Conservation (phyloP, 441 rosid species). For the Populus hybrid region DNA sequence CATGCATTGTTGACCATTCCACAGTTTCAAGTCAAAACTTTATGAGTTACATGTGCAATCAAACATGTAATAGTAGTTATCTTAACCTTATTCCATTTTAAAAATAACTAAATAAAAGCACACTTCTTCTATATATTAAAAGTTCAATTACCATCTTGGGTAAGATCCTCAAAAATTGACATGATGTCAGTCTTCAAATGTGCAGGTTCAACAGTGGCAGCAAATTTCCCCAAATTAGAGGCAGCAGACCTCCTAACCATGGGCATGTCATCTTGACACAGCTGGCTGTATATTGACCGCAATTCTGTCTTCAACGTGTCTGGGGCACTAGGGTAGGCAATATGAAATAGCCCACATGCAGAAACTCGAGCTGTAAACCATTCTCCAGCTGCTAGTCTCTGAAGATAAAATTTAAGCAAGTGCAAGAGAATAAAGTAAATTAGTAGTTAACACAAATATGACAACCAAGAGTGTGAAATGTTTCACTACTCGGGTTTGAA, state of each 20-base stretch:
- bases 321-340: slow-evolving; percentile 80
- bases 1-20: not conserved
- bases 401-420: slow-evolving; percentile 18
- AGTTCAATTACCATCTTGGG: slow-evolving; percentile 76
- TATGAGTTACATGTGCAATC: not conserved
- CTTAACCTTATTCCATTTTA: not conserved
- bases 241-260: slow-evolving; percentile 99
- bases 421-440: not conserved
- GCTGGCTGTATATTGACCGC: slow-evolving; percentile 60
- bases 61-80: not conserved
- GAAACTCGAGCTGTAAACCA: slow-evolving; percentile 99
- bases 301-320: slow-evolving; percentile 74
- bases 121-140: not conserved
- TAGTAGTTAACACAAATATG: not conserved
- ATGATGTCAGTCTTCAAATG: slow-evolving; percentile 78
- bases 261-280: slow-evolving; percentile 98
- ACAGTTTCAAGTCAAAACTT: not conserved
- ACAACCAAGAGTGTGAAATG: not conserved
- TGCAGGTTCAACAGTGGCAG: slow-evolving; percentile 86
- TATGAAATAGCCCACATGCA: slow-evolving; percentile 84
- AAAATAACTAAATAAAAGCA: not conserved
- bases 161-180: slow-evolving; percentile 82
- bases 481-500: not conserved
- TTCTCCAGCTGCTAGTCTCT: slow-evolving; percentile 90
- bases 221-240: slow-evolving; percentile 89